A percentile compares a stretch with the other conserved stretches of the same genome.
These are phyloP conservation scores for Tagetes patula DNA, from an alignment of 129 eudicot species.

Conservation along the genomic window DNA sequence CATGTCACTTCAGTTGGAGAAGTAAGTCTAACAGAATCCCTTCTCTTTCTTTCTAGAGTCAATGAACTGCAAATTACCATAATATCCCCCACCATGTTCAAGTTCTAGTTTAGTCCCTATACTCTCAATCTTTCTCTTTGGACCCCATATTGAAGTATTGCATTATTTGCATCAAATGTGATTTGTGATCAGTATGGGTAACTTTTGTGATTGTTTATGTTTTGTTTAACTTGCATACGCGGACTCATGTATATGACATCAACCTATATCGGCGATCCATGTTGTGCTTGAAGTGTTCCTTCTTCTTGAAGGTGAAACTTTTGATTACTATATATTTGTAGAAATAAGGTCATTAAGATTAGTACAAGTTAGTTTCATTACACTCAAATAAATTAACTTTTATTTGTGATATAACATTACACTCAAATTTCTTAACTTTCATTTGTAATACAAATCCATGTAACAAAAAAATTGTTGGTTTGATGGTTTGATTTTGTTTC, in stretches of 20 bases:
- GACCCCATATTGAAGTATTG: neutral
- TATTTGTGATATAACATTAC: neutral
- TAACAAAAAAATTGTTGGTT: too few relatives aligned
- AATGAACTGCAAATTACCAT: slow-evolving; percentile 10
- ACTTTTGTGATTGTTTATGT: neutral
- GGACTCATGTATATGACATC: too few relatives aligned
- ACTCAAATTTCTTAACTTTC: neutral
- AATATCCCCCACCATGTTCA: slow-evolving; percentile 15
- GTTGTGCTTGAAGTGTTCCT: neutral
- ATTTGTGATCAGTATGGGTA: neutral
- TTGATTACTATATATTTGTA: neutral
- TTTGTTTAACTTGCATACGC: neutral
- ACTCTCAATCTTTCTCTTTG: slow-evolving; percentile 11
- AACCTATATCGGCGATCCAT: neutral
- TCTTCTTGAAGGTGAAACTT: neutral
- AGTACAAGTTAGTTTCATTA: too few relatives aligned
- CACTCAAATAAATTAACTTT: too few relatives aligned
- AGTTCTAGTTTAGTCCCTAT: slow-evolving; percentile 11
- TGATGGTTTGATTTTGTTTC: too few relatives aligned
- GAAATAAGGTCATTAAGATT: neutral
- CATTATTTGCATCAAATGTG: slow-evolving; percentile 1
- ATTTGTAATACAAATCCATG: neutral
- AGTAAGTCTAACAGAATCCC: slow-evolving; percentile 70
- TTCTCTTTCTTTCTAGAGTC: slow-evolving; percentile 24
- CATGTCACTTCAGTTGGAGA: slow-evolving; percentile 69